A percentile compares a stretch with the other conserved stretches of the same genome.
These are phyloP conservation scores for Lyophyllum atratum DNA, from an alignment of 768 basidiomycete species.

Conservation along the genomic window DNA sequence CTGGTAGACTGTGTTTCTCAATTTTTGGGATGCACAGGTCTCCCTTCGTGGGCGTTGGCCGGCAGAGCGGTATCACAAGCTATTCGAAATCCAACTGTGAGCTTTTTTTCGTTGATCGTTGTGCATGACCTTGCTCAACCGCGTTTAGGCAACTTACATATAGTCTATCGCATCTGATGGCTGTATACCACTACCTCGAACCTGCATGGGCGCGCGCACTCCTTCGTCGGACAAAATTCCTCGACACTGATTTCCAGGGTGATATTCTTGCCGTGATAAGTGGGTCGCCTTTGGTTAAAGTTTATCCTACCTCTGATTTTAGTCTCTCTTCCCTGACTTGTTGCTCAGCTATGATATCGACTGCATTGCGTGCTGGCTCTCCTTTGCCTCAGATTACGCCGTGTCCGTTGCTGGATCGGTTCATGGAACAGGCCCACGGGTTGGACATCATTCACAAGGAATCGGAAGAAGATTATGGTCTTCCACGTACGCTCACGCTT, in stretches of 20 bases:
- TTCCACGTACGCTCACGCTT: conserved; percentile 69
- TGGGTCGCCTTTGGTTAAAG: conserved; percentile 28
- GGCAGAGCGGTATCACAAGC: conserved; percentile 69
- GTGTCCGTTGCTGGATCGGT: conserved; percentile 60
- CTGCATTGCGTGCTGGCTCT: conserved; percentile 68
- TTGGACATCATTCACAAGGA: conserved; percentile 70
- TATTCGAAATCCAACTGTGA: conserved; percentile 70
- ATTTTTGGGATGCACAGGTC: conserved; percentile 47
- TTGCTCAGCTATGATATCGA: conserved; percentile 69
- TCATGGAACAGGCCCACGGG: conserved; percentile 52
- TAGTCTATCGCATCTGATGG: conserved; percentile 72
- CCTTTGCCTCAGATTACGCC: conserved; percentile 89
- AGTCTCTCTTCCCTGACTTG: background rate
- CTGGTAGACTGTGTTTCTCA: background rate
- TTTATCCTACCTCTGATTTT: background rate
- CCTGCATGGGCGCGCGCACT: conserved; percentile 79
- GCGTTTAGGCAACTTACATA: conserved; percentile 62
- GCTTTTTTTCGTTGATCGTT: conserved; percentile 16
- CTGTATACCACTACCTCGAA: conserved; percentile 71
- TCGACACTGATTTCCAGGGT: conserved; percentile 82
- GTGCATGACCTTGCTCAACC: background rate
- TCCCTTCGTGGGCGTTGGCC: conserved; percentile 82
- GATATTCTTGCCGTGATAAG: conserved; percentile 84
- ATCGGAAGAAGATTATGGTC: conserved; percentile 72
- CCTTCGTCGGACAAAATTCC: conserved; percentile 69